Conservation (phyloP, 1,139 yeast genomes). For the Debaryomyces robertsiae region DNA sequence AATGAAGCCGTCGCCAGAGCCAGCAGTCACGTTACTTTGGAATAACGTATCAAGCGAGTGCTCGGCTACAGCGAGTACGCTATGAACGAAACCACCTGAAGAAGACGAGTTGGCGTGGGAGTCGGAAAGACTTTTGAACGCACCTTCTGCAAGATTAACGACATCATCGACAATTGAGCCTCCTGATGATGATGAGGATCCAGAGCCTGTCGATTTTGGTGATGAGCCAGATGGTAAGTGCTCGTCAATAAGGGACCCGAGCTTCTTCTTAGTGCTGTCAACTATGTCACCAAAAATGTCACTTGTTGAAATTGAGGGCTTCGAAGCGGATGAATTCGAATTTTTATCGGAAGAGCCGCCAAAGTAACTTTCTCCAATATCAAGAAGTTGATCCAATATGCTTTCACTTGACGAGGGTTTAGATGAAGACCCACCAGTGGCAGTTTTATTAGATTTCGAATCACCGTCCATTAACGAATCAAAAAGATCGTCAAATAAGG, state of each 20-base stretch:
- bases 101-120: constrained; percentile 8
- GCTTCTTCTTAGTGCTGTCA: constrained; percentile 4
- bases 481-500: constrained; percentile 14
- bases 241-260: constrained; percentile 6
- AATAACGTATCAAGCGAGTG: constrained; percentile 7
- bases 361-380: not conserved
- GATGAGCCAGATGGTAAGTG: not conserved
- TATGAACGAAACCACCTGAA: constrained; percentile 10
- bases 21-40: not conserved
- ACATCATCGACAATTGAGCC: constrained; percentile 15
- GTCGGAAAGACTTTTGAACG: constrained; percentile 10
- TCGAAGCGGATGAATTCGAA: not conserved
- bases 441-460: constrained; percentile 5
- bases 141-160: constrained; percentile 14
- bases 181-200: constrained; percentile 4
- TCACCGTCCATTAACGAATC: constrained; percentile 11
- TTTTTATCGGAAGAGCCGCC: not conserved
- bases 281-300: constrained; percentile 6
- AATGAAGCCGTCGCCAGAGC: constrained; percentile 7
- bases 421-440: not conserved
- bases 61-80: constrained; percentile 9
- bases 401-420: constrained; percentile 1
- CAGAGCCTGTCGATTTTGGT: not conserved
- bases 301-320: not conserved
- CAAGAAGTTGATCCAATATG: not conserved